These are phyloP conservation scores for Escovopsis sp. DNA, from an alignment of 2,329 filamentous ascomycete species.

Conservation along the genomic window DNA sequence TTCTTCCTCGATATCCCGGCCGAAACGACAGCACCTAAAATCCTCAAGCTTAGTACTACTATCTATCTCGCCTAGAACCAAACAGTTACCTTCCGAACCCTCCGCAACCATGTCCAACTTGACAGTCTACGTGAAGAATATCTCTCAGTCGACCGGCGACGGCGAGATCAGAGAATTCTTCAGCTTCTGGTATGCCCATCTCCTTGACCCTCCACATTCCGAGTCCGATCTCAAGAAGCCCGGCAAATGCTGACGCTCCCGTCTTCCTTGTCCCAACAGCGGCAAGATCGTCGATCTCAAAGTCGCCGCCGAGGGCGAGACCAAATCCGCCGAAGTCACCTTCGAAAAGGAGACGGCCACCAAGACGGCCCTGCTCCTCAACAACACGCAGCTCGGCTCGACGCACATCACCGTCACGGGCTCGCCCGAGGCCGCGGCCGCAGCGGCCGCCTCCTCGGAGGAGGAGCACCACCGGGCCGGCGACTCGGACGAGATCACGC, in stretches of 20 bases:
- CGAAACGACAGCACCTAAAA: neutral
- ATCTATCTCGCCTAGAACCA: too few species aligned
- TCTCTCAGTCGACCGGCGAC: conserved; percentile 67
- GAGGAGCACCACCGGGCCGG: conserved; percentile 33
- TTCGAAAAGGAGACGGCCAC: conserved; percentile 96
- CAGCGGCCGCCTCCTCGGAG: conserved; percentile 49
- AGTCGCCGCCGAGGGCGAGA: conserved; percentile 51
- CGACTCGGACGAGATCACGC: conserved; percentile 57
- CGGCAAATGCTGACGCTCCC: neutral
- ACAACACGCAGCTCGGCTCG: conserved; percentile 86
- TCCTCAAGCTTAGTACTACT: neutral
- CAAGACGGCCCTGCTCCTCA: conserved; percentile 90
- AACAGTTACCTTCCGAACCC: neutral
- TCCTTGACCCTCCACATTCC: neutral
- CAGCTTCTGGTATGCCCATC: conserved; percentile 62
- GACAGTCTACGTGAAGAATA: conserved; percentile 82
- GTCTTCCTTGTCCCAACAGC: conserved; percentile 27
- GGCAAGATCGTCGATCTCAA: conserved; percentile 83
- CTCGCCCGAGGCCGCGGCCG: conserved; percentile 44
- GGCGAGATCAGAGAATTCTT: conserved; percentile 95
- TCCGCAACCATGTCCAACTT: conserved; percentile 8
- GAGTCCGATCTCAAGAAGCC: too few species aligned
- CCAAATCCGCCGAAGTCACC: conserved; percentile 77
- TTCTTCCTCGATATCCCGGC: too few species aligned
- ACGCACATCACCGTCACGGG: conserved; percentile 67